Evolutionary conservation across 352 stramenopile genomes (phyloP).

Genomic region (Pythium aquatile): DNA sequence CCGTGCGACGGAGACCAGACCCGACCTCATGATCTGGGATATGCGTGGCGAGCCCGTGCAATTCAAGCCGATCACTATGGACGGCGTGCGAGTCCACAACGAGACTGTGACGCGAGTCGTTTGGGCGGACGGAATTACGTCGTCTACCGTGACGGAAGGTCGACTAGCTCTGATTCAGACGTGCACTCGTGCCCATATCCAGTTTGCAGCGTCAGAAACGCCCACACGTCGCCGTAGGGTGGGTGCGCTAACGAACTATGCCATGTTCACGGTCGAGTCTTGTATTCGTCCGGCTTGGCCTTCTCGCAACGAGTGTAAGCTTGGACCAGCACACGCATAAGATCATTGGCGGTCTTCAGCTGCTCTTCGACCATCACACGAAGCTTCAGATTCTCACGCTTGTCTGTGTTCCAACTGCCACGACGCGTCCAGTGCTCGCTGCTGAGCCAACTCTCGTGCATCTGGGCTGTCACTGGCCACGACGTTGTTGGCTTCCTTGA

Average conservation of each 20-base stretch:
- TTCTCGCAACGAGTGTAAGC: constrained; percentile 13
- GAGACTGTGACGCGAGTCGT: constrained; percentile 8
- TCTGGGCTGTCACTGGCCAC: not conserved
- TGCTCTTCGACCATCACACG: constrained; percentile 20
- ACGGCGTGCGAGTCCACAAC: constrained; percentile 1
- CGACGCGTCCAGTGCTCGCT: constrained; percentile 4
- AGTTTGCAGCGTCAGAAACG: constrained; percentile 1
- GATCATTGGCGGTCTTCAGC: constrained; percentile 20
- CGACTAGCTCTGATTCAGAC: not conserved
- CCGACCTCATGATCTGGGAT: not conserved
- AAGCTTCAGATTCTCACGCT: constrained; percentile 11
- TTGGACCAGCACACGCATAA: constrained; percentile 20
- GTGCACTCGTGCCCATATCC: not conserved
- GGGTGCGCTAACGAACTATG: not conserved
- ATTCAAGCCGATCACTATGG: constrained; percentile 13
- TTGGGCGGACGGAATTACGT: not conserved
- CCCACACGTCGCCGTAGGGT: not conserved
- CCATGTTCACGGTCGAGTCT: not conserved
- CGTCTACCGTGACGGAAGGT: not conserved
- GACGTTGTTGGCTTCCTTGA: constrained; percentile 4
- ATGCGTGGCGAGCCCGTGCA: constrained; percentile 4
- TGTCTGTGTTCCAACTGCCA: constrained; percentile 20
- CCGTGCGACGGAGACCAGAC: not conserved
- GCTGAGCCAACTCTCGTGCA: not conserved
- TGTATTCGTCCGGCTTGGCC: not conserved